A percentile compares a stretch with the other conserved stretches of the same genome.
Evolutionary conservation across 1,139 yeast species (phyloP).

Genomic region (Geotrichum macrosporum): DNA sequence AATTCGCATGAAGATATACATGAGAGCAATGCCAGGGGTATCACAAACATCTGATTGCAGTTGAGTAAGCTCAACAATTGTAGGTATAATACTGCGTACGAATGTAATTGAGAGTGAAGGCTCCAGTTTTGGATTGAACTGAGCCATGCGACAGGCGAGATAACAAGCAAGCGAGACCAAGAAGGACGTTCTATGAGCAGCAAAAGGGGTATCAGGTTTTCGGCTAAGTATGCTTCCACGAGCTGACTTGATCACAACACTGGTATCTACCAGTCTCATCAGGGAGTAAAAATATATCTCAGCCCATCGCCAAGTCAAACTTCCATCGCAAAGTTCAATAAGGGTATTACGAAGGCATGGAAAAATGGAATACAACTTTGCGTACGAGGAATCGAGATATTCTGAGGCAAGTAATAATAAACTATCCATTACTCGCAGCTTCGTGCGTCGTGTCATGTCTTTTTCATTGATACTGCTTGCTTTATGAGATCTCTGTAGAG

Average conservation of each 20-base stretch:
- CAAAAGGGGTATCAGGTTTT: slow-evolving; percentile 5
- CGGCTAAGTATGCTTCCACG: background rate
- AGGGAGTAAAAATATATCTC: slow-evolving; percentile 20
- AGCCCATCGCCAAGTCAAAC: slow-evolving; percentile 21
- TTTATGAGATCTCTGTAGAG: no score
- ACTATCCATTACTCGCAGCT: slow-evolving; percentile 18
- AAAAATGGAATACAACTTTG: slow-evolving; percentile 11
- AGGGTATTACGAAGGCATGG: slow-evolving; percentile 16
- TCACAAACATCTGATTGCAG: slow-evolving; percentile 19
- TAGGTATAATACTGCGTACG: slow-evolving; percentile 17
- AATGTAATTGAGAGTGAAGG: slow-evolving; percentile 11
- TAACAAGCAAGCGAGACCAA: slow-evolving; percentile 18
- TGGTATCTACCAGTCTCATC: slow-evolving; percentile 14
- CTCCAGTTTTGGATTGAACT: slow-evolving; percentile 15
- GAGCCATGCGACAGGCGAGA: slow-evolving; percentile 19
- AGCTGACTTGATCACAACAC: background rate
- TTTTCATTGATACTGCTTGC: no score
- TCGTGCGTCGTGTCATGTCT: no score
- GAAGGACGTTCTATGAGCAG: slow-evolving; percentile 13
- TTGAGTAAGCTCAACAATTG: slow-evolving; percentile 13
- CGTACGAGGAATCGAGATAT: slow-evolving; percentile 14
- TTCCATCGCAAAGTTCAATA: slow-evolving; percentile 14
- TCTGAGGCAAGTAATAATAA: slow-evolving; percentile 16
- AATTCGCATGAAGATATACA: slow-evolving; percentile 21
- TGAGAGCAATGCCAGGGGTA: slow-evolving; percentile 20